Base-by-base conservation (phyloP, 2,329 filamentous ascomycete species). In the Lanzia echinophila region DNA sequence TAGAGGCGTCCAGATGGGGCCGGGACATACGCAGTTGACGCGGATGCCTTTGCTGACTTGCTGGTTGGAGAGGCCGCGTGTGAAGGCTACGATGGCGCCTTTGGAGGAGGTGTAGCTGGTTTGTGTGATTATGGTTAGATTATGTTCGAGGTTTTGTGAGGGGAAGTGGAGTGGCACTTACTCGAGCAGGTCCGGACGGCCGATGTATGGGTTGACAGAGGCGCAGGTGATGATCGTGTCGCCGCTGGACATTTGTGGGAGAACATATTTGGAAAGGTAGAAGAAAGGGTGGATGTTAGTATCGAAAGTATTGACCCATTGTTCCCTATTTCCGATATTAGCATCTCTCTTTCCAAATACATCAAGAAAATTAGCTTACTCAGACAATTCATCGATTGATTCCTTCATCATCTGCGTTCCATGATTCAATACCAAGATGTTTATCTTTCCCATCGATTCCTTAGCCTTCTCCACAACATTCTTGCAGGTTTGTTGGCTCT, bases 251-350 rank as follows among this genome's bases (percentile, higher is more conserved):
- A 94, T 87, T 70, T 91, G 85, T 0, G 82, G 83, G 11, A 94
- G 75, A 12, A 78, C 72, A 65, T 91, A 89, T 69, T 94, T 94
- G 56, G 87, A 79, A 34, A 92, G 75, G 72, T 84, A 92, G 75
- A 90, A 94, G 73, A 83, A 86, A 3, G 86, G 79, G 69, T 92
- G 86, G 64, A 94, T 90, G 72, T 94, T 95, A 46, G 83, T 88
- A 70, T 89, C 77, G 72, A 95, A 92, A 0, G 87, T 92, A 56
- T 83, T 75, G 49, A 84, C 63, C 88, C 87, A 94, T 72, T 94
- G 88, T 5, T 89, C 86, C 65, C 81, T 84, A 55, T 31, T 15
- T 48, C 41, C 34, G 15, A 10, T 19, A 11, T 28, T 39, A 20
- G 24, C 47, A 7, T 28, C 15, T 24, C 19, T 5, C 11, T 8